phyloP scores from a whole-genome alignment of 345 rosid species.

The Eucalyptus pauciflora region DNA sequence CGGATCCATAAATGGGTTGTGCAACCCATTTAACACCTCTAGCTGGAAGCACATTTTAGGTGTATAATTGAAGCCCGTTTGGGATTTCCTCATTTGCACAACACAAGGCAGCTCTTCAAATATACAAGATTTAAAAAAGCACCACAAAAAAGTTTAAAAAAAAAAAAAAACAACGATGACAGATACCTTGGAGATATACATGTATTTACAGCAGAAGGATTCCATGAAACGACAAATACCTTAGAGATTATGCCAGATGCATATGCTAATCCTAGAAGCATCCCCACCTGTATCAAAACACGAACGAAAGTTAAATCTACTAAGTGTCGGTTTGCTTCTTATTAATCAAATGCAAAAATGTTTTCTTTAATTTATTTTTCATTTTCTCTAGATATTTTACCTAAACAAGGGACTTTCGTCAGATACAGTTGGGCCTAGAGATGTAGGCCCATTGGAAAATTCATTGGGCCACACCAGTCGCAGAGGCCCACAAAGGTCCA shows the following conservation, averaged over 20 bases:
- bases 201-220: too few species aligned
- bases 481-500: not conserved
- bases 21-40: too few species aligned
- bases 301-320: not conserved
- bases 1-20: too few species aligned
- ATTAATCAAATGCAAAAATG: not conserved
- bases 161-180: accelerated
- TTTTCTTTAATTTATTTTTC: not conserved
- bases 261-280: not conserved
- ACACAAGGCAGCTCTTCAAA: too few species aligned
- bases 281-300: not conserved
- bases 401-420: not conserved
- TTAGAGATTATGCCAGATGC: too few species aligned
- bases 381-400: not conserved
- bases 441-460: not conserved
- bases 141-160: too few species aligned
- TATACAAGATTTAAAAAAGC: too few species aligned
- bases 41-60: too few species aligned
- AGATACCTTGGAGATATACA: too few species aligned
- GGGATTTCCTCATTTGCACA: too few species aligned
- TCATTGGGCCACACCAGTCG: not conserved
- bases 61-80: too few species aligned
- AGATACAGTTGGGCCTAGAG: not conserved
- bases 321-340: not conserved
- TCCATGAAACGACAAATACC: not conserved